A percentile compares a stretch with the other conserved stretches of the same genome.
Evolutionary conservation across 2,329 filamentous ascomycete genomes (phyloP).

Genomic region (Pleomassaria siparia): DNA sequence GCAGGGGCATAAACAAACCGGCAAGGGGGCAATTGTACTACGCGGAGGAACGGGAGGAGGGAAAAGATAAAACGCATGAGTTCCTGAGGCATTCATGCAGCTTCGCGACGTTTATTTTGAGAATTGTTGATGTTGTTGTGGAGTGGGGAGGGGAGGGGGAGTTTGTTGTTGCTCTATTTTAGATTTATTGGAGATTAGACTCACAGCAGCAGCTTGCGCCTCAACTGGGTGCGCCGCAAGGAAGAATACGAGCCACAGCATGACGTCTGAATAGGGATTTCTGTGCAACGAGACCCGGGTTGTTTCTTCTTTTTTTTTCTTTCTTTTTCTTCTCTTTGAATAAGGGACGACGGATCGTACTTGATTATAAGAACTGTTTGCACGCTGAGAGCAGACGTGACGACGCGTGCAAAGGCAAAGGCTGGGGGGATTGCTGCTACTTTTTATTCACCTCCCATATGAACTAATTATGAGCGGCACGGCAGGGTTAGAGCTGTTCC

Average conservation of each 20-base stretch:
- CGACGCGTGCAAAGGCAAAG: slow-evolving; percentile 7
- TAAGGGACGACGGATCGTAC: no score
- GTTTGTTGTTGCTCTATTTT: no score
- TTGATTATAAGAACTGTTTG: no score
- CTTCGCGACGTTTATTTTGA: slow-evolving; percentile 8
- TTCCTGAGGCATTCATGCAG: slow-evolving; percentile 28
- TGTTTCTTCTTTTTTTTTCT: no score
- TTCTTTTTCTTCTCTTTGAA: no score
- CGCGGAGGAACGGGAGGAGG: slow-evolving; percentile 36
- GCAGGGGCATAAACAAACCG: slow-evolving; percentile 22
- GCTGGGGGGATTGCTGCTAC: slow-evolving; percentile 1
- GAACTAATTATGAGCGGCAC: neutral
- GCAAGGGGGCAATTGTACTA: slow-evolving; percentile 20
- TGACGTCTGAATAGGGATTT: slow-evolving; percentile 30
- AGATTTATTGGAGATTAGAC: slow-evolving; percentile 18
- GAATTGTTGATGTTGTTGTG: slow-evolving; percentile 9
- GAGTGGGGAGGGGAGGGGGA: no score
- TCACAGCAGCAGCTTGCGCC: slow-evolving; percentile 31
- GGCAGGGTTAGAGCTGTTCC: slow-evolving; percentile 3
- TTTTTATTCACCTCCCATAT: slow-evolving; percentile 2
- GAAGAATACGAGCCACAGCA: slow-evolving; percentile 37
- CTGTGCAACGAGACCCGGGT: no score
- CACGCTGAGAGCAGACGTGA: slow-evolving; percentile 17
- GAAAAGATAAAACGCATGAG: slow-evolving; percentile 24
- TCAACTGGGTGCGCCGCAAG: slow-evolving; percentile 31